Evolutionary conservation across 495 filamentous ascomycete genomes (phyloP), one percentile per base, ranked within the genome.

Genomic region (Tetracladium setigerum): DNA sequence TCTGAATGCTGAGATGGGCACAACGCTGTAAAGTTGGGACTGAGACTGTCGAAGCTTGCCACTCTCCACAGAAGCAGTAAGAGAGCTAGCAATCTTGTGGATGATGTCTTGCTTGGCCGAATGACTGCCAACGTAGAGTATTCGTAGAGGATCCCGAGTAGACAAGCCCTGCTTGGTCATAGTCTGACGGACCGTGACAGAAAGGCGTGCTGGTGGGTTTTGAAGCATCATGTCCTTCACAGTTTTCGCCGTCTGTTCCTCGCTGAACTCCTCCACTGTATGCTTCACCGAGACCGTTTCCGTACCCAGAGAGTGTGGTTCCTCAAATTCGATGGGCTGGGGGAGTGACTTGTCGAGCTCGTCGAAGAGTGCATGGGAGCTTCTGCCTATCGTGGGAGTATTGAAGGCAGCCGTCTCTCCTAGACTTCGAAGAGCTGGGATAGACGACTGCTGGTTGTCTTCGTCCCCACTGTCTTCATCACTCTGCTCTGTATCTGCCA

Each of bases 61-160:
- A 39, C 38, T 54, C n/a, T 57, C 50, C 7, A 55, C 50, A 27
- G 71, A 71, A 9, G 63, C 69, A 49, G 66, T 68, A 41, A 74
- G 63, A n/a, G 85, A 82, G 50, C 77, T 78, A 14, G 78, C 83
- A 39, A 89, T 71, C 63, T 89, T 89, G 58, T 83, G 76, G n/a
- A 87, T 70, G 49, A 89, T 85, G 30, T 79, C 75, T 45, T 82
- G 75, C 47, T 82, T 79, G 18, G 73, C 77, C 5, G 73, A 73
- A 0, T 78, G 57, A 41, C 74, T 75, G 13, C 85, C 85, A 19
- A 85, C 65, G 47, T 87, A 89, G 4, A 89, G 67, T 18, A 89
- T 70, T 24, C 82, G 73, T 41, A 86, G 81, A 5, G 84, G 81
- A 50, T 81, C 81, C 16, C 79, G 68, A 31, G 80, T 73, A 34